Evolutionary conservation across 2,329 filamentous ascomycete genomes (phyloP).

Genomic region (Hypoxylon sp.): DNA sequence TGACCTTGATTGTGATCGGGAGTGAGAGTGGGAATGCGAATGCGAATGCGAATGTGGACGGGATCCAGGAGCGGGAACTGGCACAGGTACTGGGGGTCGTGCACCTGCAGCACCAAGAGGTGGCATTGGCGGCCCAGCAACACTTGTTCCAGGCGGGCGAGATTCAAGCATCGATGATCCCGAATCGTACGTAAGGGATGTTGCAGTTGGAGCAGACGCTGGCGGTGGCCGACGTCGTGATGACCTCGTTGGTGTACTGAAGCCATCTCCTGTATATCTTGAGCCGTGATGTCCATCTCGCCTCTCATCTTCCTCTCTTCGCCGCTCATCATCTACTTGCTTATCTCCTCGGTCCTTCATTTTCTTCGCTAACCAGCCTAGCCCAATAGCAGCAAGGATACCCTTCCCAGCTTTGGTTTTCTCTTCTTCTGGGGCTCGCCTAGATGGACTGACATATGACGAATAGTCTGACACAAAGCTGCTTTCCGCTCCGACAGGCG

Average conservation of each 20-base stretch:
- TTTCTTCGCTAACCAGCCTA: conserved; percentile 76
- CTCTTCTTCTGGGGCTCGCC: conserved; percentile 60
- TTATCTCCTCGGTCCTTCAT: conserved; percentile 68
- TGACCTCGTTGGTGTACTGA: conserved; percentile 60
- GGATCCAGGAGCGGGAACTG: conserved; percentile 28
- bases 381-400: conserved; percentile 70
- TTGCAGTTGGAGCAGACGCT: conserved; percentile 46
- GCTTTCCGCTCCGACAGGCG: conserved; percentile 55
- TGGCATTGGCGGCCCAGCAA: conserved; percentile 55
- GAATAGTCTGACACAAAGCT: conserved; percentile 70
- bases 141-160: conserved; percentile 50
- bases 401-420: conserved; percentile 67
- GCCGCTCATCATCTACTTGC: conserved; percentile 62
- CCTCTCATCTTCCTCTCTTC: conserved; percentile 61
- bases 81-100: conserved; percentile 27
- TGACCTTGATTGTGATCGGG: conserved; percentile 55
- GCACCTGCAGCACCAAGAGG: conserved; percentile 49
- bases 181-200: conserved; percentile 47
- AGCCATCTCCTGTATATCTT: conserved; percentile 76
- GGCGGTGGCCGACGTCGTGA: conserved; percentile 49
- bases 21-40: conserved; percentile 41
- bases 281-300: conserved; percentile 72
- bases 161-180: conserved; percentile 57
- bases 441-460: conserved; percentile 72
- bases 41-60: conserved; percentile 37